Evolutionary conservation across 73 alveolate genomes (phyloP), one percentile per base, ranked within the genome.

Genomic region (Paramecium sonneborni): DNA sequence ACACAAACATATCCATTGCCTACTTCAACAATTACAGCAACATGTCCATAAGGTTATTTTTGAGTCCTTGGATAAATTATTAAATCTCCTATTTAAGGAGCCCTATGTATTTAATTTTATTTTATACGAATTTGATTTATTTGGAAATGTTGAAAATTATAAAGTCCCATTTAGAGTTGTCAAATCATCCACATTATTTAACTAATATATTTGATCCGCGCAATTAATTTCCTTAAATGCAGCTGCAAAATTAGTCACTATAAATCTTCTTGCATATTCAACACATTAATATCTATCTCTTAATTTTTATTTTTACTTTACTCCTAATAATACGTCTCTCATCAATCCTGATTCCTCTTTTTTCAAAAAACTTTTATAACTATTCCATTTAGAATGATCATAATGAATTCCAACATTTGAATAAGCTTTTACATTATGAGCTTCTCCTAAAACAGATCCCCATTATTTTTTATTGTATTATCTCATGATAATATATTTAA

Each of bases 31-130:
- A 74, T 35, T 9, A 74, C 87, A 35, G 62, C 57, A 0, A 74
- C 87, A 74, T 74, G 87, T 6, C 87, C 87, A 74, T 30, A 74
- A 3, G 58, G 39, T 20, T 74, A 74, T 74, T 74, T 43, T 74
- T 35, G 5, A 14, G 87, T 30, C 30, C 14, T 34, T 14, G 39
- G 87, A 18, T 74, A 74, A 38, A 74, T 74, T 30, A 74, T 38
- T 38, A 74, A 74, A 38, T 74, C 87, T 74, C 87, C 87, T 2
- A 35, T 38, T 34, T 15, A 4, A 21, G 87, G 87, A 35, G 87
- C 37, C 11, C 84, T 67, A 67, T 30, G 0, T 11, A 12, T 67
- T 14, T 26, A 20, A 11, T 23, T 67, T 3, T 7, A 24, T 24
- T 5, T 11, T 67, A n/a, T 67, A 67, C 84, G 28, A 7, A 21